Conservation (phyloP, 768 basidiomycete species). For the Xerocomellus chrysenteron region DNA sequence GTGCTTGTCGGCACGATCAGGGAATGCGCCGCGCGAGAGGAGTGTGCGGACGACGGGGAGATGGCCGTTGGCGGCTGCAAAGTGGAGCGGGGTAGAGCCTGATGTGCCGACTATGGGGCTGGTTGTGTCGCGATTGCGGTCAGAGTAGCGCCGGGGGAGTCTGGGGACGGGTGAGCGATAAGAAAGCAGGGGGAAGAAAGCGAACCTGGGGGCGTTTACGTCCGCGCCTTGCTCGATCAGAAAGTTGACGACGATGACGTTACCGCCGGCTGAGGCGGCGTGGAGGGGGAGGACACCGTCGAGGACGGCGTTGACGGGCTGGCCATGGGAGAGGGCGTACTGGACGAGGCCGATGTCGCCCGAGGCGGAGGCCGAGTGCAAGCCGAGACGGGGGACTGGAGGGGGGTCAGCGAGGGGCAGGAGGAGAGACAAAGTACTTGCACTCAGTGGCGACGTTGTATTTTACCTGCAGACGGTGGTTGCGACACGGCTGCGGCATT, state of each 20-base stretch:
- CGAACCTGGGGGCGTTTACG: conserved; percentile 90
- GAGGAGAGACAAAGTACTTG: conserved; percentile 7
- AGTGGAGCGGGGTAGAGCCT: conserved; percentile 95
- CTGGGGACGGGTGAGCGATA: conserved; percentile 36
- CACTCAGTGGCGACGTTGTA: conserved; percentile 57
- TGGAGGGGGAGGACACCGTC: conserved; percentile 97
- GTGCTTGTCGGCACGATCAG: conserved; percentile 85
- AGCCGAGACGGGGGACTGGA: conserved; percentile 70
- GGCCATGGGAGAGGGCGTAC: conserved; percentile 90
- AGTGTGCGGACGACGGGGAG: conserved; percentile 72
- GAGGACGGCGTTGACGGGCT: conserved; percentile 93
- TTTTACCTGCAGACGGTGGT: conserved; percentile 43
- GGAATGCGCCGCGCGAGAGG: conserved; percentile 80
- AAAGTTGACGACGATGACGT: conserved; percentile 81
- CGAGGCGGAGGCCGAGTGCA: conserved; percentile 74
- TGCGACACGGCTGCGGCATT: conserved; percentile 38
- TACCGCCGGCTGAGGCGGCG: conserved; percentile 90
- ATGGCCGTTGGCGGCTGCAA: conserved; percentile 95
- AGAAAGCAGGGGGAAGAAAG: conserved; percentile 12
- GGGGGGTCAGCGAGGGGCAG: neutral
- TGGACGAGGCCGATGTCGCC: conserved; percentile 92
- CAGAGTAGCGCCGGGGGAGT: conserved; percentile 72
- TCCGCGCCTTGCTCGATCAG: conserved; percentile 95
- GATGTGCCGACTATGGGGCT: conserved; percentile 75
- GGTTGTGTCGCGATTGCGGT: conserved; percentile 62